A percentile compares a stretch with the other conserved stretches of the same genome.
Evolutionary conservation across 2,329 filamentous ascomycete species (phyloP).

Genomic region (Trichothecium roseum): DNA sequence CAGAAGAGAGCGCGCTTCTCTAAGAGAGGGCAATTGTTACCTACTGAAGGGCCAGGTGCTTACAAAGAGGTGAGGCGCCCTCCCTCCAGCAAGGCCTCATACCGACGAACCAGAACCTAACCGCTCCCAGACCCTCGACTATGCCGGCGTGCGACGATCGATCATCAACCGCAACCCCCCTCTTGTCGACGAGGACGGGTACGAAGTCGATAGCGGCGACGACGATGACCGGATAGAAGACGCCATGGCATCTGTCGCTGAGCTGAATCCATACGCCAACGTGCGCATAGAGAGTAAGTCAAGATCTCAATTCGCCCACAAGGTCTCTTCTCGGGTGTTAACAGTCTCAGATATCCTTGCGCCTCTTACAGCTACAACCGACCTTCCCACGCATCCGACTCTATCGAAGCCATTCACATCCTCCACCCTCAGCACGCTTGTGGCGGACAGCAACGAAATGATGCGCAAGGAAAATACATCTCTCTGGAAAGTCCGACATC

Average conservation of each 20-base stretch:
- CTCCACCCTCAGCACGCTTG: slow-evolving; percentile 60
- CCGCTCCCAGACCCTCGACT: slow-evolving; percentile 51
- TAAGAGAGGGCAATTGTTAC: slow-evolving; percentile 58
- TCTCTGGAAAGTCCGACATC: slow-evolving; percentile 63
- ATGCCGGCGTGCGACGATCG: slow-evolving; percentile 60
- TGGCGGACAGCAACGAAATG: slow-evolving; percentile 57
- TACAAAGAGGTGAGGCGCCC: slow-evolving; percentile 55
- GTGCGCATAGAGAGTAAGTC: slow-evolving; percentile 59
- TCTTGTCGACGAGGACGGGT: slow-evolving; percentile 67
- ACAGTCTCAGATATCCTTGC: slow-evolving; percentile 53
- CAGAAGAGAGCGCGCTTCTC: slow-evolving; percentile 66
- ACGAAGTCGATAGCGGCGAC: slow-evolving; percentile 63
- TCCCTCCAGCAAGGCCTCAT: background rate
- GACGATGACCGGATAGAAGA: slow-evolving; percentile 54
- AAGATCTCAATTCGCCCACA: background rate
- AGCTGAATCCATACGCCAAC: slow-evolving; percentile 65
- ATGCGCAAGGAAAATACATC: slow-evolving; percentile 66
- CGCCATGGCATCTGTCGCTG: slow-evolving; percentile 50
- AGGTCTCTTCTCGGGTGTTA: slow-evolving; percentile 11
- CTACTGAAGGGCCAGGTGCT: slow-evolving; percentile 52
- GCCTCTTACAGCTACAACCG: slow-evolving; percentile 64
- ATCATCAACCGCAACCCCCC: slow-evolving; percentile 67
- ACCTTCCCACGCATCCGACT: slow-evolving; percentile 64
- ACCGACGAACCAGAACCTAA: slow-evolving; percentile 7
- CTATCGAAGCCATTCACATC: slow-evolving; percentile 66